phyloP scores from a whole-genome alignment of 2,329 filamentous ascomycete species.

The Fusarium sp. region DNA sequence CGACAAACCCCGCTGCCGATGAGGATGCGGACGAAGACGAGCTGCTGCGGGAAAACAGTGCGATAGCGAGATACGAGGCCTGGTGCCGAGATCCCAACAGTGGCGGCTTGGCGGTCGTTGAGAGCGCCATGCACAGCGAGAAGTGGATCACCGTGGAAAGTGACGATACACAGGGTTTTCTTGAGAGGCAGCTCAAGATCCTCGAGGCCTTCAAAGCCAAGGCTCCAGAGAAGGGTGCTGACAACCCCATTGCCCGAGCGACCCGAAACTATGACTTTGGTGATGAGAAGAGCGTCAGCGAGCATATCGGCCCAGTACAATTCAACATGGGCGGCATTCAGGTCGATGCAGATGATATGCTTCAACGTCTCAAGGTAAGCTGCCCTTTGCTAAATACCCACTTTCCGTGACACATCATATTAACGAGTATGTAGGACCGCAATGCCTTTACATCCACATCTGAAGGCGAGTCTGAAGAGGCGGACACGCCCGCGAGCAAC shows the following conservation, averaged over 20 bases:
- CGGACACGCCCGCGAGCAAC: constrained; percentile 57
- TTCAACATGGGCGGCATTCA: constrained; percentile 99
- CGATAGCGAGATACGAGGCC: constrained; percentile 83
- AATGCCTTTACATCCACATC: constrained; percentile 67
- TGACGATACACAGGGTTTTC: constrained; percentile 82
- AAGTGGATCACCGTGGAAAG: constrained; percentile 54
- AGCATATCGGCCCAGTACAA: constrained; percentile 94
- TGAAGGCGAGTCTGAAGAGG: constrained; percentile 59
- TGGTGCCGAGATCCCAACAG: constrained; percentile 83
- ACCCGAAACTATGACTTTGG: constrained; percentile 52
- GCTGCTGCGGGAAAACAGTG: constrained; percentile 63
- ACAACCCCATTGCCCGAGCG: constrained; percentile 42
- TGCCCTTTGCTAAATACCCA: neutral
- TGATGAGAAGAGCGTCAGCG: constrained; percentile 70
- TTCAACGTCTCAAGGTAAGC: constrained; percentile 85
- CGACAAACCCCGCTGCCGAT: constrained; percentile 44
- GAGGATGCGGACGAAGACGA: constrained; percentile 44
- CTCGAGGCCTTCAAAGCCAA: constrained; percentile 77
- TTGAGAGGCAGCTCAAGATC: constrained; percentile 80
- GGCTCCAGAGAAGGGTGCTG: constrained; percentile 62
- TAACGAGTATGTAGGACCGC: constrained; percentile 64
- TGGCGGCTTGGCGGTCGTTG: constrained; percentile 64
- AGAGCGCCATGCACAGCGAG: constrained; percentile 58
- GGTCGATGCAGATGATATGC: constrained; percentile 94
- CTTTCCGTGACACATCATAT: neutral